These are phyloP conservation scores for Brassica carinata DNA, from an alignment of 345 rosid species.

Conservation along the genomic window DNA sequence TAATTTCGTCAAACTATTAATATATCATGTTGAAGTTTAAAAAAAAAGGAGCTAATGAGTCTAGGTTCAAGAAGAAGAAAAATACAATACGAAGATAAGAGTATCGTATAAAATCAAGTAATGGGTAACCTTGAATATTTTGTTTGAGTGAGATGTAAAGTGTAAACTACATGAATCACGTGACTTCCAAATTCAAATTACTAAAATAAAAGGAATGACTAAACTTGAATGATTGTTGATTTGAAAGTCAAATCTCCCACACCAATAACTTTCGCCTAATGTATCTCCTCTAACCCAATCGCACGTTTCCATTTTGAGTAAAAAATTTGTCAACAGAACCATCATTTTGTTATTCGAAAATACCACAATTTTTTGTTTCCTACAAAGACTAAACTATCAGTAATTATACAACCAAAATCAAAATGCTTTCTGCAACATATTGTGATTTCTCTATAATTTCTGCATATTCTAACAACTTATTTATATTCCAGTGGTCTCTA, in stretches of 20 bases:
- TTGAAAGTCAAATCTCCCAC: not conserved
- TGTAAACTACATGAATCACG: not conserved
- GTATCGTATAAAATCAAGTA: not conserved
- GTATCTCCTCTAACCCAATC: not conserved
- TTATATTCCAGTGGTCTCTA: not conserved
- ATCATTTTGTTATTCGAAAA: not conserved
- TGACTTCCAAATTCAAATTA: slow-evolving; percentile 1
- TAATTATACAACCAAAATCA: not conserved
- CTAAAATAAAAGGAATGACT: not conserved
- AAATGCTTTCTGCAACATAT: not conserved
- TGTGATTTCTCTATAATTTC: not conserved
- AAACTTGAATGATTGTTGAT: not conserved
- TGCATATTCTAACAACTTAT: not conserved
- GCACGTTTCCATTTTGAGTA: not conserved
- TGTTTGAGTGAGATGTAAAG: not conserved
- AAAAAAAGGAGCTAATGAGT: too few species aligned
- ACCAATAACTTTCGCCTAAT: not conserved
- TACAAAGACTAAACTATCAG: not conserved
- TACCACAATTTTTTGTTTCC: not conserved
- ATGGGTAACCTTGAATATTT: not conserved
- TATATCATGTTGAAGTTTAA: too few species aligned
- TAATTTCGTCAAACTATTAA: too few species aligned
- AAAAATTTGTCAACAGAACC: not conserved
- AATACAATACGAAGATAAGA: too few species aligned
- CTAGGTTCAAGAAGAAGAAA: too few species aligned